phyloP scores from a whole-genome alignment of 805 yeast genomes.

The Sungouiozyma intestinalis region DNA sequence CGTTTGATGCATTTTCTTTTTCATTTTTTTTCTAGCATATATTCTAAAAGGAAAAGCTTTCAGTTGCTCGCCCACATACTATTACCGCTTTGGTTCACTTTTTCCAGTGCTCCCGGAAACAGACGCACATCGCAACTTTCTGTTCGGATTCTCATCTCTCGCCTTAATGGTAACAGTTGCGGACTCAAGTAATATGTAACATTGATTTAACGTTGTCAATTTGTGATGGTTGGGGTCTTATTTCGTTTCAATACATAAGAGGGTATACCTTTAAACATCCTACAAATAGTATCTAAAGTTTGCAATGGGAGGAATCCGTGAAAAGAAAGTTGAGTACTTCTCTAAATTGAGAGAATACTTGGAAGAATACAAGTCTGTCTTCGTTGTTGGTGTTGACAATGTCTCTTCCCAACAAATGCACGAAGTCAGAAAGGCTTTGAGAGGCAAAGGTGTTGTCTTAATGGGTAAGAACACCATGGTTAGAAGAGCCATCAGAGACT shows the following conservation, averaged over 20 bases:
- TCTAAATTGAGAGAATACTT: conserved; percentile 87
- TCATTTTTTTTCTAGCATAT: too few relatives aligned
- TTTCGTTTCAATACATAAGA: not conserved
- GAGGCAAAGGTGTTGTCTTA: conserved; percentile 89
- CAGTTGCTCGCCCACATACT: too few relatives aligned
- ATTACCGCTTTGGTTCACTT: too few relatives aligned
- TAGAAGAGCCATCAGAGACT: conserved; percentile 98
- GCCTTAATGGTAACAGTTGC: too few relatives aligned
- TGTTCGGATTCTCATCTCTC: not conserved
- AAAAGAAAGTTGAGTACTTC: conserved; percentile 93
- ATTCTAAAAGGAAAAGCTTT: not conserved
- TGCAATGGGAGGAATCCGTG: conserved; percentile 99
- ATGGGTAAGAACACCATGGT: conserved; percentile 99
- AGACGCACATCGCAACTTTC: not conserved
- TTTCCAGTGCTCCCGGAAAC: too few relatives aligned
- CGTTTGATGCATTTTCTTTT: too few relatives aligned
- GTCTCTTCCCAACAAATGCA: conserved; percentile 99
- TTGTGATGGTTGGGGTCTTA: too few relatives aligned
- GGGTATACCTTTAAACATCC: conserved; percentile 73
- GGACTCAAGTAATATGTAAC: too few relatives aligned
- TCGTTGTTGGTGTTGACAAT: conserved; percentile 99
- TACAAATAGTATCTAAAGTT: conserved; percentile 42
- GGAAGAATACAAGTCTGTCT: conserved; percentile 95
- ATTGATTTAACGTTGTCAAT: too few relatives aligned
- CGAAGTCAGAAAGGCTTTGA: conserved; percentile 94